Conservation (phyloP, 2,329 filamentous ascomycete species). For the Talaromyces marneffei region DNA sequence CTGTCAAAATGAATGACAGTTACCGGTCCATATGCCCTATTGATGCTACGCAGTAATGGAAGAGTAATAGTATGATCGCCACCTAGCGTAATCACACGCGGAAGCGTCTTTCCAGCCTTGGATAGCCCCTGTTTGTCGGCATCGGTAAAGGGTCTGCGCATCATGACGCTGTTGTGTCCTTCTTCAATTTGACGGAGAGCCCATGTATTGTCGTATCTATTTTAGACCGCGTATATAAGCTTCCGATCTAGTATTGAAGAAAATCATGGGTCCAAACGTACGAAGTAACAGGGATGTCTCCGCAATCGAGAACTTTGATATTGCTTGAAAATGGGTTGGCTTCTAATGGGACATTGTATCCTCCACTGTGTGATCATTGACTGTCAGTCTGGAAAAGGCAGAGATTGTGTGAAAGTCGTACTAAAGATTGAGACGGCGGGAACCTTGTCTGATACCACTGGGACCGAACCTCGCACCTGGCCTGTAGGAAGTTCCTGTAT, state of each 20-base stretch:
- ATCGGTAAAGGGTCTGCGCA: constrained; percentile 63
- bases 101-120: constrained; percentile 68
- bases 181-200: constrained; percentile 81
- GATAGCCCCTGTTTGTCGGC: constrained; percentile 62
- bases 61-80: constrained; percentile 44
- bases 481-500: constrained; percentile 79
- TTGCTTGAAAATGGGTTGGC: constrained; percentile 78
- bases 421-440: constrained; percentile 80
- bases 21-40: constrained; percentile 62
- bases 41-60: constrained; percentile 51
- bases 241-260: not conserved
- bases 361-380: constrained; percentile 55
- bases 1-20: constrained; percentile 60
- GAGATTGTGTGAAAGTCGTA: constrained; percentile 43
- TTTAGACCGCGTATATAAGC: not conserved
- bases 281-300: constrained; percentile 80
- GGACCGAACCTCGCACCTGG: constrained; percentile 80
- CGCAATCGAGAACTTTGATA: constrained; percentile 75
- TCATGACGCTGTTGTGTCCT: constrained; percentile 70
- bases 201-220: constrained; percentile 72
- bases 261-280: constrained; percentile 41
- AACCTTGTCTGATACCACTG: constrained; percentile 79
- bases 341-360: constrained; percentile 75
- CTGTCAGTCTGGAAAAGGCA: not conserved
- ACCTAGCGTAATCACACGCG: constrained; percentile 69